Evolutionary conservation across 306 rosid species (phyloP).

Genomic region (Lotus japonicus): DNA sequence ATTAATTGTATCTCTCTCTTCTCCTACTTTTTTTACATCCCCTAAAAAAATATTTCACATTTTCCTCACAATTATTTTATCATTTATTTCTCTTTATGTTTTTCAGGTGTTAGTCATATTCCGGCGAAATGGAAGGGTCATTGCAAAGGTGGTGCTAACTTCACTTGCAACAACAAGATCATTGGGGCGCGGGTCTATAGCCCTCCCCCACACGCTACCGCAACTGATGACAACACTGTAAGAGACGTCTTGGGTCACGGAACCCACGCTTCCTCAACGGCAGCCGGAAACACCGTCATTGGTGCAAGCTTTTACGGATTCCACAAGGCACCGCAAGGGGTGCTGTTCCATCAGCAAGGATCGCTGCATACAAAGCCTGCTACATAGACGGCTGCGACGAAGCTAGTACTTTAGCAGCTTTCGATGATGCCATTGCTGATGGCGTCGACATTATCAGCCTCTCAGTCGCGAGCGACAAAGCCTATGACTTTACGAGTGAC

Average conservation of each 20-base stretch:
- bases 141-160: constrained; percentile 12
- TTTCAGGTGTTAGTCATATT: background rate
- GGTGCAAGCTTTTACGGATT: background rate
- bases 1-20: no score
- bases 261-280: constrained; percentile 8
- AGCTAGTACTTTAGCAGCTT: constrained; percentile 17
- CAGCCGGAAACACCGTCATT: constrained; percentile 2
- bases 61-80: no score
- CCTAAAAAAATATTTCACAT: no score
- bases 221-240: background rate
- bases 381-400: rapidly evolving
- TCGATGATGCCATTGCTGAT: constrained; percentile 42
- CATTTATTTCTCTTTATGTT: background rate
- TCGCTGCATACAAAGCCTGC: background rate
- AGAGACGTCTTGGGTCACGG: constrained; percentile 17
- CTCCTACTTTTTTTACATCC: no score
- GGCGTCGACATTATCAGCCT: constrained; percentile 37
- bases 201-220: rapidly evolving
- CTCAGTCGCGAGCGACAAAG: background rate
- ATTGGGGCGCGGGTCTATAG: constrained; percentile 5
- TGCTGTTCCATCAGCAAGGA: constrained; percentile 4
- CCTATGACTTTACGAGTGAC: background rate
- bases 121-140: constrained; percentile 23
- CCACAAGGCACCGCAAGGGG: background rate
- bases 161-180: constrained; percentile 28